These are phyloP conservation scores for Moesziomyces sp. DNA, from an alignment of 1,284 basidiomycete genomes.

Conservation along the genomic window DNA sequence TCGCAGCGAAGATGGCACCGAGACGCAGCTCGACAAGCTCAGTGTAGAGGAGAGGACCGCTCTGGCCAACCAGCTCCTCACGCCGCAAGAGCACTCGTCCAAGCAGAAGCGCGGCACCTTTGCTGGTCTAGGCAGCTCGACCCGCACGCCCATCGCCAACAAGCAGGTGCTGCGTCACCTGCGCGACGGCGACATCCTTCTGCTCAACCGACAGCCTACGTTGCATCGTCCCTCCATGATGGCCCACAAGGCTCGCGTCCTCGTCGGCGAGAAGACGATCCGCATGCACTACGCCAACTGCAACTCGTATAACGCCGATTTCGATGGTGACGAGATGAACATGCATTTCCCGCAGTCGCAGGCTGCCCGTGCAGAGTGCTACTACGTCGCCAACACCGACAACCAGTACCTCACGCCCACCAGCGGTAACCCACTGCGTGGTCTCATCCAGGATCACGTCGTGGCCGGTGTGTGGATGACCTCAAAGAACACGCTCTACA, in stretches of 20 bases:
- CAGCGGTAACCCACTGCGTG: constrained; percentile 95
- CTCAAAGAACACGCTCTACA: constrained; percentile 92
- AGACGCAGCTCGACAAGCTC: constrained; percentile 76
- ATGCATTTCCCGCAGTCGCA: constrained; percentile 98
- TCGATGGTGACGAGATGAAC: constrained; percentile 99
- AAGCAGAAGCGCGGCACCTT: constrained; percentile 63
- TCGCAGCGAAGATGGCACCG: constrained; percentile 85
- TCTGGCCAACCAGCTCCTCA: constrained; percentile 95
- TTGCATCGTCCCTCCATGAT: constrained; percentile 99
- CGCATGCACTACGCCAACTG: constrained; percentile 99
- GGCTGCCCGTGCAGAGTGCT: constrained; percentile 84
- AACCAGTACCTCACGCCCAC: constrained; percentile 99
- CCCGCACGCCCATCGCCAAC: constrained; percentile 74
- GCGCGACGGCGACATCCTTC: constrained; percentile 92
- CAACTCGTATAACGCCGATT: constrained; percentile 99
- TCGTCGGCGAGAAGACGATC: constrained; percentile 97
- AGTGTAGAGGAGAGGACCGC: constrained; percentile 86
- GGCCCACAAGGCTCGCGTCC: constrained; percentile 91
- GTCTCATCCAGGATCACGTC: constrained; percentile 98
- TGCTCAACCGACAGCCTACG: constrained; percentile 97
- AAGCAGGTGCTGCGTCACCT: constrained; percentile 98
- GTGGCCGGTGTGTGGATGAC: constrained; percentile 99
- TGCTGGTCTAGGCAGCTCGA: constrained; percentile 59
- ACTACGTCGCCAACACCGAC: constrained; percentile 91
- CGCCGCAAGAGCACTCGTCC: constrained; percentile 80